Percentiles rank a stretch among this genome's conserved stretches.
Conservation (phyloP, 2,329 filamentous ascomycete species). For the Hansfordia pulvinata region DNA sequence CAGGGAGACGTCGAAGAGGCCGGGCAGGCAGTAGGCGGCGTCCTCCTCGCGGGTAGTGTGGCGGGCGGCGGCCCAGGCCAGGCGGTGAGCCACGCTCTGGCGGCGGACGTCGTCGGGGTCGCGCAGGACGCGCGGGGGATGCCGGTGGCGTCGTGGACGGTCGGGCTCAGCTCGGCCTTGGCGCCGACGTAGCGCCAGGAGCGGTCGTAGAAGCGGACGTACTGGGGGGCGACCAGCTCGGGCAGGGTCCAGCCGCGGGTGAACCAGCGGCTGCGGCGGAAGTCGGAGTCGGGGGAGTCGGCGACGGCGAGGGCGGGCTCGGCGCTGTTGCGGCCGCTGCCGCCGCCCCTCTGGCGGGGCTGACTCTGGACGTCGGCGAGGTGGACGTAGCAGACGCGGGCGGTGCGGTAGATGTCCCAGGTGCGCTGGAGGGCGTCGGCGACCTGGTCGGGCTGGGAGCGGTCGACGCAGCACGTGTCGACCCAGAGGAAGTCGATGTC, state of each 20-base stretch:
- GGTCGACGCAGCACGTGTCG: constrained; percentile 4
- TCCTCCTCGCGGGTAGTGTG: constrained; percentile 7
- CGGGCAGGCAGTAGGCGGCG: constrained; percentile 9
- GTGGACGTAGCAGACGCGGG: background rate
- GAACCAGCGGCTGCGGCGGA: constrained; percentile 1
- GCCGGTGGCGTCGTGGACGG: too few relatives aligned
- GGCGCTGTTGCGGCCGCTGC: too few relatives aligned
- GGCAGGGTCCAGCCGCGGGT: constrained; percentile 2
- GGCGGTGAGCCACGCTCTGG: constrained; percentile 6
- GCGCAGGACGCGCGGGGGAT: too few relatives aligned
- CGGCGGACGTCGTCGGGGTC: too few relatives aligned
- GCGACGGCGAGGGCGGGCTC: too few relatives aligned
- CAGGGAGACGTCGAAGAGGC: constrained; percentile 11
- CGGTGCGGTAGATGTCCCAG: background rate
- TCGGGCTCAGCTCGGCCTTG: constrained; percentile 1
- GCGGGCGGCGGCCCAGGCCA: constrained; percentile 10
- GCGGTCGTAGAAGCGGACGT: background rate
- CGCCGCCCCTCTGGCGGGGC: too few relatives aligned
- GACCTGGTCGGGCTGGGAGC: background rate
- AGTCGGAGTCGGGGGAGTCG: background rate
- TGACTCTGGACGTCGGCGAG: background rate
- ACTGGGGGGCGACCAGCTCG: background rate
- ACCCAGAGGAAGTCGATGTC: constrained; percentile 9
- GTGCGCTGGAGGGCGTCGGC: background rate
- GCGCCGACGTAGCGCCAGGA: constrained; percentile 1